Evolutionary conservation across 106 monocot species (phyloP).

Genomic region (Gastrodia elata): DNA sequence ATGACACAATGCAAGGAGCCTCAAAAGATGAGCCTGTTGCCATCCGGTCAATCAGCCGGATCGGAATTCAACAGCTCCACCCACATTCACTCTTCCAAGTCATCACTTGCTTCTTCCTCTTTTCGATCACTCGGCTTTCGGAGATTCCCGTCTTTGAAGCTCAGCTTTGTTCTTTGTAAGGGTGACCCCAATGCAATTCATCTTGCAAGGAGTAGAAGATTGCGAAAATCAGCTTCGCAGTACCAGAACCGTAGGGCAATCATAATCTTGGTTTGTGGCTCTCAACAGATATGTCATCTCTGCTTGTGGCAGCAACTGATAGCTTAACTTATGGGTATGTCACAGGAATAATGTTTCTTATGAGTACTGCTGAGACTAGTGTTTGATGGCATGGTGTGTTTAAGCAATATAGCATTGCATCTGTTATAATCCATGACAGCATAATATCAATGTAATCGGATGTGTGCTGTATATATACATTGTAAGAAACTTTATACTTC

Average conservation of each 20-base stretch:
- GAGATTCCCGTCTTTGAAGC: conserved; percentile 31
- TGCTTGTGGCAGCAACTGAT: conserved; percentile 16
- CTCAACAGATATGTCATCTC: conserved; percentile 29
- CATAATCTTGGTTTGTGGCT: conserved; percentile 28
- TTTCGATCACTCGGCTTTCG: conserved; percentile 39
- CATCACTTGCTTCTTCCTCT: conserved; percentile 24
- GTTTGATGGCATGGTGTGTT: not conserved
- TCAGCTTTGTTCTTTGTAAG: conserved; percentile 37
- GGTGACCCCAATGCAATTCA: conserved; percentile 23
- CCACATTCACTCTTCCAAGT: conserved; percentile 5
- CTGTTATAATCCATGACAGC: too few species aligned
- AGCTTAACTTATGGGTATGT: not conserved
- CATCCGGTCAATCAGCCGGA: conserved; percentile 26
- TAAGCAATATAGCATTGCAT: too few species aligned
- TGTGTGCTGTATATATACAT: too few species aligned
- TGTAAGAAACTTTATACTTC: too few species aligned
- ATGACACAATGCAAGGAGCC: conserved; percentile 25
- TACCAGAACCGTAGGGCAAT: conserved; percentile 20
- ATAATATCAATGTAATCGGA: too few species aligned
- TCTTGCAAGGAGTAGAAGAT: conserved; percentile 25
- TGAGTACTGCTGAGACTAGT: not conserved
- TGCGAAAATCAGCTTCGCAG: conserved; percentile 32
- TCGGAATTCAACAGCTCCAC: conserved; percentile 22
- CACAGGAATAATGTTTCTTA: not conserved
- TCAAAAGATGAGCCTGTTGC: conserved; percentile 30